Evolutionary conservation across 1,139 yeast species (phyloP).

Genomic region (Oligophagozyma castellii): DNA sequence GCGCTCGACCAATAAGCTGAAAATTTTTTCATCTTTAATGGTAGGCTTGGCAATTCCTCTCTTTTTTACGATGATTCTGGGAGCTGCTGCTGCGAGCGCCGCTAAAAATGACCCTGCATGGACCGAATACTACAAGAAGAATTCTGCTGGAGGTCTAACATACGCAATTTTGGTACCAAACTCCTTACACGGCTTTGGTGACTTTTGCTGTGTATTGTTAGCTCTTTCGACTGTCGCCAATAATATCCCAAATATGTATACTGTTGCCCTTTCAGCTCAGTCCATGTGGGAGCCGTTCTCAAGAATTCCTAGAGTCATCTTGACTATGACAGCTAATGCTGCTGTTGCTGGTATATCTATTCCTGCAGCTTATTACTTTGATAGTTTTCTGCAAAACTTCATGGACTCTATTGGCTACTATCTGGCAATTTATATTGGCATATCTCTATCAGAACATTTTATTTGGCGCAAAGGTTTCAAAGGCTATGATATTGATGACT

Average conservation of each 20-base stretch:
- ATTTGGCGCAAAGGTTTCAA: constrained; percentile 50
- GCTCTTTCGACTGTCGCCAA: constrained; percentile 78
- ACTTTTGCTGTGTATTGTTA: constrained; percentile 70
- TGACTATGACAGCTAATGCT: constrained; percentile 67
- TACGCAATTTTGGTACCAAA: constrained; percentile 61
- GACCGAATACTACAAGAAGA: constrained; percentile 27
- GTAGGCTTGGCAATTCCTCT: constrained; percentile 56
- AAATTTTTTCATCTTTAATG: constrained; percentile 48
- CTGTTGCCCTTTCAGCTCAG: constrained; percentile 73
- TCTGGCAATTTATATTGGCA: constrained; percentile 69
- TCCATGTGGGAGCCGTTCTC: constrained; percentile 61
- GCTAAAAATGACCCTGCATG: constrained; percentile 28
- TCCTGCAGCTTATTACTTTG: constrained; percentile 70
- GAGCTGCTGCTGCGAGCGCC: constrained; percentile 79
- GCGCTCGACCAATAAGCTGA: constrained; percentile 39
- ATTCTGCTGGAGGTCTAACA: constrained; percentile 65
- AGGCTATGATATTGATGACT: constrained; percentile 49
- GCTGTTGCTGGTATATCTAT: constrained; percentile 72
- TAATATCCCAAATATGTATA: constrained; percentile 86
- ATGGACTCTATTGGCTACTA: constrained; percentile 86
- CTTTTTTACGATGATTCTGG: constrained; percentile 59
- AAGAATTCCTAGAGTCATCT: constrained; percentile 61
- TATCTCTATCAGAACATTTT: constrained; percentile 64
- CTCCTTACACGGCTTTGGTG: constrained; percentile 79
- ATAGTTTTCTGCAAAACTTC: constrained; percentile 59